Conservation (phyloP, 129 eudicot genomes). For the Dittrichia graveolens region DNA sequence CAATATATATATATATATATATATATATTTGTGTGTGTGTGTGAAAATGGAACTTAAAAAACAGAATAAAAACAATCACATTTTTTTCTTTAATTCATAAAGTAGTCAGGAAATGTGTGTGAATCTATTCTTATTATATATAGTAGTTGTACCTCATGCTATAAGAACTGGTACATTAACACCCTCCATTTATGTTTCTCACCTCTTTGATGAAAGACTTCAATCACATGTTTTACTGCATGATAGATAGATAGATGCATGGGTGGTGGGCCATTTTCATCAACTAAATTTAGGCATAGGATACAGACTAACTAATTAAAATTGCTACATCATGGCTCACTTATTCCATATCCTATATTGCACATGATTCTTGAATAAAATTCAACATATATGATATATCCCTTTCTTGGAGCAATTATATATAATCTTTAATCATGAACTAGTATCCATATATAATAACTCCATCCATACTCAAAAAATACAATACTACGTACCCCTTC, state of each 20-base stretch:
- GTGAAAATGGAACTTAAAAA: not conserved
- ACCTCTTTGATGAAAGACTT: conserved; percentile 28
- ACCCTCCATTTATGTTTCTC: conserved; percentile 37
- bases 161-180: conserved; percentile 28
- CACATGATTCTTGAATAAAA: conserved; percentile 31
- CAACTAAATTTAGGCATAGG: conserved; percentile 16
- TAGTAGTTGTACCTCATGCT: conserved; percentile 22
- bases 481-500: conserved; percentile 7
- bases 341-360: conserved; percentile 24
- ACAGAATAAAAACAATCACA: not conserved
- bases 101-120: conserved; percentile 31
- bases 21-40: too few species aligned
- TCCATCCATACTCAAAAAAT: conserved; percentile 29
- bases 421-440: conserved; percentile 30
- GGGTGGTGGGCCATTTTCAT: conserved; percentile 41
- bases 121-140: conserved; percentile 23
- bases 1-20: too few species aligned
- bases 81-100: conserved; percentile 6
- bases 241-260: conserved; percentile 19
- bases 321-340: conserved; percentile 37
- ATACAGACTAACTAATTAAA: conserved; percentile 18
- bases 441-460: not conserved
- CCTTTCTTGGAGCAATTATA: conserved; percentile 17
- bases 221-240: conserved; percentile 36
- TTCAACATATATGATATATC: too few species aligned